Percentiles rank a stretch among this genome's conserved stretches.
Conservation (phyloP, 306 rosid species). For the Cucurbita ficifolia region DNA sequence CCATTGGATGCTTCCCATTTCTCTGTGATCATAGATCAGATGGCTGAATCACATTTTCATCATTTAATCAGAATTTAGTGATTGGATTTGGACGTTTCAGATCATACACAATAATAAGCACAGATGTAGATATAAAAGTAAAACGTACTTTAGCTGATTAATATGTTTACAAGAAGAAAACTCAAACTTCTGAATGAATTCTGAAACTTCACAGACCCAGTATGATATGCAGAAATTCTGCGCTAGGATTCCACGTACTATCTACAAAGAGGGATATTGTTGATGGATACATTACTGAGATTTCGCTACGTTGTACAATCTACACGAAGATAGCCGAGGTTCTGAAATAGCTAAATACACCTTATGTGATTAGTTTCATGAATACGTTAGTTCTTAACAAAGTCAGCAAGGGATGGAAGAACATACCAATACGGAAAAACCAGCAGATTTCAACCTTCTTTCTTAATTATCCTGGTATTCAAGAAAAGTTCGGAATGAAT, state of each 20-base stretch:
- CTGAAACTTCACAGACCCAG: not conserved
- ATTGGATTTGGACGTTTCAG: constrained; percentile 1
- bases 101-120: not conserved
- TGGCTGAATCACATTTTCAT: constrained; percentile 1
- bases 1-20: constrained; percentile 2
- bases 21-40: not conserved
- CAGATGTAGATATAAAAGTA: not conserved
- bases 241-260: not conserved
- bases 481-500: not conserved
- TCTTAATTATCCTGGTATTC: constrained; percentile 63
- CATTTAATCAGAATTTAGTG: not conserved
- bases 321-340: not conserved
- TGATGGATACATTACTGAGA: not conserved
- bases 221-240: not conserved
- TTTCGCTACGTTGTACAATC: not conserved
- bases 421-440: constrained; percentile 20
- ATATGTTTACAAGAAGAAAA: not conserved
- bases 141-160: not conserved
- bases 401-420: not conserved
- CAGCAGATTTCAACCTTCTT: constrained; percentile 50
- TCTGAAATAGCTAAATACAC: not conserved
- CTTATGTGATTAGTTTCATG: not conserved
- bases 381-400: not conserved
- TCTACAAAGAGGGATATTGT: not conserved
- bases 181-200: not conserved